A percentile compares a stretch with the other conserved stretches of the same genome.
Evolutionary conservation across 108 stramenopile species (phyloP).

Genomic region (Mediolabrus comicus): DNA sequence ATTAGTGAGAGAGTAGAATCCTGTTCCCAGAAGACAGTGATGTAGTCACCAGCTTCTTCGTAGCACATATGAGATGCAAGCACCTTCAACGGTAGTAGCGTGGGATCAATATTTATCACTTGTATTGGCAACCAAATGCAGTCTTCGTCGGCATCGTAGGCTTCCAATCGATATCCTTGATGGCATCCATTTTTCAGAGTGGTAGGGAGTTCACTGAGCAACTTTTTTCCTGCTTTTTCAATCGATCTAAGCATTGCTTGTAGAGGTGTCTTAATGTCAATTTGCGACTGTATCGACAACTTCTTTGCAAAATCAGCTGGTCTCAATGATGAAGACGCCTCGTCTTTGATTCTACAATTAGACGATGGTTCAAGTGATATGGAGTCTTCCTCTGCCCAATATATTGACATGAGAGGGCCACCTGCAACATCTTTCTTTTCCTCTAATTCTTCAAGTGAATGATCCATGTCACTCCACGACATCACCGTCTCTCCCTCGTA

Average conservation of each 20-base stretch:
- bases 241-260: slow-evolving; percentile 28
- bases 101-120: slow-evolving; percentile 19
- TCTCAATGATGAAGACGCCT: background rate
- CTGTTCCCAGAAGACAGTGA: slow-evolving; percentile 37
- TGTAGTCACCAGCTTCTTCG: slow-evolving; percentile 20
- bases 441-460: slow-evolving; percentile 1
- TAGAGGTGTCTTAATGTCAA: slow-evolving; percentile 14
- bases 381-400: slow-evolving; percentile 39
- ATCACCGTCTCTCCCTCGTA: slow-evolving; percentile 17
- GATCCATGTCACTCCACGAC: slow-evolving; percentile 16
- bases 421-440: background rate
- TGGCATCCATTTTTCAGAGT: background rate
- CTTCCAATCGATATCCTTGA: slow-evolving; percentile 21
- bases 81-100: slow-evolving; percentile 20
- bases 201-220: slow-evolving; percentile 3
- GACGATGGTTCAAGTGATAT: slow-evolving; percentile 26
- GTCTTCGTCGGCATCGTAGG: slow-evolving; percentile 45
- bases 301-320: background rate
- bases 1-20: slow-evolving; percentile 34
- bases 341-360: background rate
- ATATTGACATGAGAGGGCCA: slow-evolving; percentile 24
- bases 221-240: slow-evolving; percentile 16
- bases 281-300: background rate
- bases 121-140: slow-evolving; percentile 26
- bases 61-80: slow-evolving; percentile 46